Base-by-base conservation (phyloP, 495 filamentous ascomycete genomes). In the Xylaria intraflava region DNA sequence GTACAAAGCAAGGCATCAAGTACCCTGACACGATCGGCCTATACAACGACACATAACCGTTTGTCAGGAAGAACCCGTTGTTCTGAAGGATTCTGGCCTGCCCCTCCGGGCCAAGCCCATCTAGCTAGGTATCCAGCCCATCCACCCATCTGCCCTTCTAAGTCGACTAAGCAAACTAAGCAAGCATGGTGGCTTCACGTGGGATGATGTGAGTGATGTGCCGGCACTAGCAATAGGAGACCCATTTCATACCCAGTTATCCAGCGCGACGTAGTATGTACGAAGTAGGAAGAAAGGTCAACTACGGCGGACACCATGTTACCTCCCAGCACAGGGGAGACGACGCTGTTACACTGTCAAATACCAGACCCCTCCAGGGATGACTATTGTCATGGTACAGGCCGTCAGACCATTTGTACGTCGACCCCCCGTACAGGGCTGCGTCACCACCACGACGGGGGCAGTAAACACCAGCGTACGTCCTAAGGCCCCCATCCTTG, bases 381-480 rank as follows among this genome's bases (percentile, higher is more conserved):
- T 53, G 42, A 30, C 27, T 17, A 14, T 43, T 22, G 45, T 53
- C n/a, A 38, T 53, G 30, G 36, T 38, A 38, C 35, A 38, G 35
- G 35, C 35, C 35, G 35, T 38, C 14, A 26, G 42, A 11, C 26
- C 6, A 29, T 31, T 53, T 44, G 38, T 27, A 39, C n/a, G 51
- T 46, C 33, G 20, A 46, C 42, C 42, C 51, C 33, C 42, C 39
- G 46, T n/a, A 36, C 42, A 46, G 51, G 42, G 50, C 41, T 36
- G 41, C 41, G 20, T 52, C 40, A 45, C 40, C 50, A 36, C n/a
- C 43, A 31, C 20, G 22, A 29, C 12, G 23, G 31, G 26, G 23
- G 27, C 10, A 33, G 31, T 20, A 9, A 44, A 44, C 5, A 9
- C 7, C 31, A 35, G 31, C 29, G 29, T 30, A 30, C 6, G 29